A percentile compares a stretch with the other conserved stretches of the same genome.
phyloP scores from a whole-genome alignment of 129 eudicot genomes.

The Centaurea solstitialis region DNA sequence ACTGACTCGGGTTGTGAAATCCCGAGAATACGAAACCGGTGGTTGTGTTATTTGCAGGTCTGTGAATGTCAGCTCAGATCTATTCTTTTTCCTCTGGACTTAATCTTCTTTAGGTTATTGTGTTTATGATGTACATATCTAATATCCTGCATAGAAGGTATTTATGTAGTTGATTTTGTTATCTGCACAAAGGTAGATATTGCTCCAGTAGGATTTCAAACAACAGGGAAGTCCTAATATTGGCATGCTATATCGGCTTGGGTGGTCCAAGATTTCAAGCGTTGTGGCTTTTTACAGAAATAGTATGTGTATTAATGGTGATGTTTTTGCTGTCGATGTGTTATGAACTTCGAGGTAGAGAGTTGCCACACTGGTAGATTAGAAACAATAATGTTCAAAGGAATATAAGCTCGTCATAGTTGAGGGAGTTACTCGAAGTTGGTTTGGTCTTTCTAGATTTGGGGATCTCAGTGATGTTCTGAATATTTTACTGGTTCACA shows the following conservation, averaged over 20 bases:
- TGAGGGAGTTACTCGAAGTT: not conserved
- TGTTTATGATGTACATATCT: slow-evolving; percentile 2
- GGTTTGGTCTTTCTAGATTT: not conserved
- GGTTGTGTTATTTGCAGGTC: slow-evolving; percentile 98
- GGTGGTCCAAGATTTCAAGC: not conserved
- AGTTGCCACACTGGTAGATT: not conserved
- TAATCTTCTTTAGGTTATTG: not conserved
- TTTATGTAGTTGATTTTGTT: slow-evolving; percentile 12
- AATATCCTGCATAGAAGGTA: not conserved
- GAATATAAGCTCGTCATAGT: not conserved
- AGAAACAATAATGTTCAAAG: not conserved
- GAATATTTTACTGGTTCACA: not conserved
- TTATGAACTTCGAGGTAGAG: not conserved
- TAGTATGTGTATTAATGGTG: not conserved
- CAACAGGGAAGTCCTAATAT: not conserved
- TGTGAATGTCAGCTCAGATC: slow-evolving; percentile 20
- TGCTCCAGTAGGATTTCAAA: slow-evolving; percentile 5
- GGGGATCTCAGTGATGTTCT: not conserved
- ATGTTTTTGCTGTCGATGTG: not conserved
- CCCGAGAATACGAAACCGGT: slow-evolving; percentile 75
- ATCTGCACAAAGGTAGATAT: slow-evolving; percentile 14
- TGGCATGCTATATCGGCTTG: slow-evolving; percentile 5
- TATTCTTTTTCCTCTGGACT: not conserved
- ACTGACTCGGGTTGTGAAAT: slow-evolving; percentile 74
- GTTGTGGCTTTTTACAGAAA: not conserved